These are phyloP conservation scores for Rhizopogon vesiculosus DNA, from an alignment of 768 basidiomycete genomes.

Conservation along the genomic window DNA sequence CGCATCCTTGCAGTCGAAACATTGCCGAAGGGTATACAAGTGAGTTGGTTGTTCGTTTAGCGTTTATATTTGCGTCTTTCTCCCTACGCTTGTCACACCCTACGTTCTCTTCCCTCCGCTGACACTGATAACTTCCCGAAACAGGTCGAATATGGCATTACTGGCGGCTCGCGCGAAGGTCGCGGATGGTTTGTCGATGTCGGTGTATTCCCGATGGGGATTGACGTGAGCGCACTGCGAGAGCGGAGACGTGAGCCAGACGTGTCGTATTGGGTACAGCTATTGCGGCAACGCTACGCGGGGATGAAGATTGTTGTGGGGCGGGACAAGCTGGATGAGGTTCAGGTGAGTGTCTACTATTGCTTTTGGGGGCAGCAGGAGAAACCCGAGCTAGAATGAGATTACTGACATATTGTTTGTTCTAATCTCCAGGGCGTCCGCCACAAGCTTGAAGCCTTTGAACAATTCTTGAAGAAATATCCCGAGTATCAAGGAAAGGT, in stretches of 20 bases:
- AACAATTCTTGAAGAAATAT: conserved; percentile 71
- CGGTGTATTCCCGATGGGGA: conserved; percentile 87
- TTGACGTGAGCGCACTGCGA: conserved; percentile 67
- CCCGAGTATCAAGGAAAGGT: conserved; percentile 81
- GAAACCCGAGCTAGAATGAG: too few species aligned
- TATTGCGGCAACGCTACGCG: conserved; percentile 74
- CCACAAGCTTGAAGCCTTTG: conserved; percentile 82
- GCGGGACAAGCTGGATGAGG: conserved; percentile 83
- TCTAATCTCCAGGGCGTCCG: conserved; percentile 51
- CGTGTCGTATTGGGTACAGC: conserved; percentile 77
- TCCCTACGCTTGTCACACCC: neutral
- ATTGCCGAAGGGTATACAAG: conserved; percentile 77
- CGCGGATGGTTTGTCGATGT: conserved; percentile 74
- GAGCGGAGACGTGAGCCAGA: conserved; percentile 72
- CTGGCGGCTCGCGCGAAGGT: neutral
- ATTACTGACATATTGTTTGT: neutral
- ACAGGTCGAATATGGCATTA: neutral
- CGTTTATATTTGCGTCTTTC: neutral
- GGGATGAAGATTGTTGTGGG: conserved; percentile 89
- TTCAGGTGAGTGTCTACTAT: conserved; percentile 43
- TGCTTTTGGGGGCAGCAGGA: neutral
- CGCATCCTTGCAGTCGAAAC: conserved; percentile 79
- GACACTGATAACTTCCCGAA: too few species aligned
- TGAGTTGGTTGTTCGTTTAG: conserved; percentile 14
- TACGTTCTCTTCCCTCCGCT: neutral